A percentile compares a stretch with the other conserved stretches of the same genome.
Evolutionary conservation across 805 yeast species (phyloP).

Genomic region (Jamesozyma gamospora): DNA sequence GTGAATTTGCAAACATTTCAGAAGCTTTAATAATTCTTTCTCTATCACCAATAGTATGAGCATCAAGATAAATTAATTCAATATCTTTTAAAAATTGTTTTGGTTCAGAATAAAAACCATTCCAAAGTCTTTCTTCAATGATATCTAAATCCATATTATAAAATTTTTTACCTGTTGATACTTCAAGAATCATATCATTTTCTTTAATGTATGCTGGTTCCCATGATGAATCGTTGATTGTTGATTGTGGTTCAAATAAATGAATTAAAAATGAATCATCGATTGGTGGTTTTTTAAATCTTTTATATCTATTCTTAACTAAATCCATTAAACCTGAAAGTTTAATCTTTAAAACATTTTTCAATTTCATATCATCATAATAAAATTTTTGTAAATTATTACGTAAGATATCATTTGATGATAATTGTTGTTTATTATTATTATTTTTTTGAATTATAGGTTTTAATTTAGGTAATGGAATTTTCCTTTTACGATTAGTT

Average conservation of each 20-base stretch:
- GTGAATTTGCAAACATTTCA: constrained; percentile 94
- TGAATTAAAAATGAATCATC: constrained; percentile 69
- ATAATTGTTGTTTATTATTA: constrained; percentile 24
- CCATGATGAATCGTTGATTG: constrained; percentile 25
- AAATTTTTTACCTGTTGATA: constrained; percentile 59
- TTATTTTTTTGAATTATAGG: constrained; percentile 21
- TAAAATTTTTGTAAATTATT: constrained; percentile 37
- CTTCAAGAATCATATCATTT: constrained; percentile 73
- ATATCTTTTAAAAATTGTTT: constrained; percentile 79
- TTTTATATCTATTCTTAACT: constrained; percentile 74
- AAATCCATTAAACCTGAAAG: constrained; percentile 82
- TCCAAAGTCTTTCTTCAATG: constrained; percentile 92
- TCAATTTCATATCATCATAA: constrained; percentile 68
- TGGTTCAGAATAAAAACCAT: constrained; percentile 90
- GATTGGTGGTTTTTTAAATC: constrained; percentile 83
- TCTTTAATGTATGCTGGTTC: constrained; percentile 40
- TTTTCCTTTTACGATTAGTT: constrained; percentile 43
- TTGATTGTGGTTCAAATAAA: constrained; percentile 54
- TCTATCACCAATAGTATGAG: constrained; percentile 65
- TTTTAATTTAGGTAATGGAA: constrained; percentile 34
- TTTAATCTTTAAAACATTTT: constrained; percentile 76
- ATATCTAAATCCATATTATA: constrained; percentile 89
- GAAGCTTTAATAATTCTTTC: constrained; percentile 75
- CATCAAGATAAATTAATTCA: constrained; percentile 72
- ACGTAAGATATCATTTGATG: constrained; percentile 29